A percentile compares a stretch with the other conserved stretches of the same genome.
Evolutionary conservation across 2,329 filamentous ascomycete genomes (phyloP).

Genomic region (Clarireedia paspali): DNA sequence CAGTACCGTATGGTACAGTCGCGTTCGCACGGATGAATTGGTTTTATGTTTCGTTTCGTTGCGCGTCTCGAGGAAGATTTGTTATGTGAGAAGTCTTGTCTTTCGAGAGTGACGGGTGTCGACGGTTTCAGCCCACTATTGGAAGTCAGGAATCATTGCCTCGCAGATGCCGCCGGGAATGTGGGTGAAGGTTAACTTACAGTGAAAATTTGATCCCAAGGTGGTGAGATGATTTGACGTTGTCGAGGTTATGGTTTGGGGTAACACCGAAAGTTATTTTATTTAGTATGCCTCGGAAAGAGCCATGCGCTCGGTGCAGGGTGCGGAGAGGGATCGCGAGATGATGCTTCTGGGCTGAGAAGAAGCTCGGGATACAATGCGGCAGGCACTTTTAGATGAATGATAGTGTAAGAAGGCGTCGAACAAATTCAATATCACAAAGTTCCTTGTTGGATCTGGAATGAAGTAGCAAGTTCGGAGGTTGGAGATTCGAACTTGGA

Average conservation of each 20-base stretch:
- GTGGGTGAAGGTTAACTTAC: background rate
- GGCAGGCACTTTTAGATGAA: constrained; percentile 9
- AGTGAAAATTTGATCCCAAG: background rate
- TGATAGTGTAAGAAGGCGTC: background rate
- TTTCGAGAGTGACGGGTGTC: background rate
- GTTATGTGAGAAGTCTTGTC: background rate
- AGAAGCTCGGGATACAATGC: constrained; percentile 12
- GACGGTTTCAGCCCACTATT: background rate
- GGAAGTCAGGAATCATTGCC: background rate
- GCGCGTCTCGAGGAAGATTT: background rate
- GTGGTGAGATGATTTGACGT: constrained; percentile 1
- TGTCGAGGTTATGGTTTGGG: constrained; percentile 10
- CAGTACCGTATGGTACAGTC: background rate
- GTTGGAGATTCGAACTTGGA: too few relatives aligned
- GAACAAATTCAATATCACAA: background rate
- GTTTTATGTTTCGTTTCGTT: background rate
- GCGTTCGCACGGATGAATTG: background rate
- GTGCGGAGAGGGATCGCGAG: constrained; percentile 10
- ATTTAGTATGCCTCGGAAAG: constrained; percentile 16
- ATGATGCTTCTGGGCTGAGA: constrained; percentile 8
- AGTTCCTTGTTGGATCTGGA: background rate
- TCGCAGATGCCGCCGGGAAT: background rate
- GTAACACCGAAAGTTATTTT: constrained; percentile 12
- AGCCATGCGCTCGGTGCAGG: constrained; percentile 9
- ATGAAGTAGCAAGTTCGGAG: background rate